Conservation (phyloP, 768 basidiomycete species). For the Kwoniella pini region DNA sequence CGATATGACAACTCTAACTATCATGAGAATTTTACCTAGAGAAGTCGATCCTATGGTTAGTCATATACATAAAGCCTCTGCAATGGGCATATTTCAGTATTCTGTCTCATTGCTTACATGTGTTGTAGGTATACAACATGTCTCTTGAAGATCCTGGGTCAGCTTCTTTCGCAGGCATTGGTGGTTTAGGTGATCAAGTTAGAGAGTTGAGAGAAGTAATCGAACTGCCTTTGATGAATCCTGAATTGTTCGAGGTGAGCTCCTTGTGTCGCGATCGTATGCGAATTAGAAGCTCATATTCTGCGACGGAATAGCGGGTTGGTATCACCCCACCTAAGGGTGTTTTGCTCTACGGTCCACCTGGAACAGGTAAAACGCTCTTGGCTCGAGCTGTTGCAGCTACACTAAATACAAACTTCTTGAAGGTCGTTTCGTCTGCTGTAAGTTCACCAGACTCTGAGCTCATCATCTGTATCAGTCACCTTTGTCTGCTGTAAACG, state of each 20-base stretch:
- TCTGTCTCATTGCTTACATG: not conserved
- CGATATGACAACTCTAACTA: conserved; percentile 98
- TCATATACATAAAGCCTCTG: not conserved
- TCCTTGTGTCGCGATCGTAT: not conserved
- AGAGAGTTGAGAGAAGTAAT: conserved; percentile 97
- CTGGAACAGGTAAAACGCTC: conserved; percentile 88
- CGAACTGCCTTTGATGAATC: conserved; percentile 88
- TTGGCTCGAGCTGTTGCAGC: conserved; percentile 95
- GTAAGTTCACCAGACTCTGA: too few relatives aligned
- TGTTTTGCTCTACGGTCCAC: conserved; percentile 92
- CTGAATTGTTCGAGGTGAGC: conserved; percentile 73
- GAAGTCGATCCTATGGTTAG: conserved; percentile 88
- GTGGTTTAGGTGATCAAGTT: conserved; percentile 93
- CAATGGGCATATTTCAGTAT: too few relatives aligned
- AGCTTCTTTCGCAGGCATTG: conserved; percentile 93
- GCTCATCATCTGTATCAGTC: too few relatives aligned
- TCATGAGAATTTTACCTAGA: conserved; percentile 96
- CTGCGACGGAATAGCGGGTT: conserved; percentile 63
- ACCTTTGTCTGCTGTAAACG: too few relatives aligned
- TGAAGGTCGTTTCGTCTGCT: conserved; percentile 97
- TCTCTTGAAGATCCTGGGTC: conserved; percentile 95
- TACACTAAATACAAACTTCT: conserved; percentile 90
- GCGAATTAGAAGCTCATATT: not conserved
- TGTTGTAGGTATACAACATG: conserved; percentile 82
- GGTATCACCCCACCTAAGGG: conserved; percentile 97